Evolutionary conservation across 1,284 basidiomycete species (phyloP).

Genomic region (Tremellales sp.): DNA sequence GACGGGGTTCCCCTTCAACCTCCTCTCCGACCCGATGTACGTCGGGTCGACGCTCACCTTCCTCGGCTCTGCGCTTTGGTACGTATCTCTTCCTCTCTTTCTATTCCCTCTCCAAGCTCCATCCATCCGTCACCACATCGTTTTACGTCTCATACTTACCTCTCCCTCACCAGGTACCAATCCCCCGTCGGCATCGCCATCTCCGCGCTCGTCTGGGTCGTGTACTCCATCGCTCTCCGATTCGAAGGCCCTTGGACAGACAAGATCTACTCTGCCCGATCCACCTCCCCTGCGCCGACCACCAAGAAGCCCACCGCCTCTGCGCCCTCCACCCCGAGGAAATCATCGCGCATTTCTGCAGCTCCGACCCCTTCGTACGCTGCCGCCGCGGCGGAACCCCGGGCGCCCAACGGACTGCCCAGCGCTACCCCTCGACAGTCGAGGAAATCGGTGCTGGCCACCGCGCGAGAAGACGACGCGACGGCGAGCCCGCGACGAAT

Average conservation of each 20-base stretch:
- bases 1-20: conserved; percentile 89
- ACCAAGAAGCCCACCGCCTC: conserved; percentile 2
- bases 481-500: conserved; percentile 32
- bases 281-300: conserved; percentile 16
- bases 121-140: not conserved
- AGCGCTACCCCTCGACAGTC: conserved; percentile 10
- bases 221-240: conserved; percentile 74
- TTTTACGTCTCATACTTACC: not conserved
- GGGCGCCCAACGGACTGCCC: conserved; percentile 12
- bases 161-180: conserved; percentile 60
- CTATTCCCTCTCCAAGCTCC: not conserved
- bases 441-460: conserved; percentile 4
- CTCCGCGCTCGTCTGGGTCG: conserved; percentile 70
- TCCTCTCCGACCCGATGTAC: conserved; percentile 93
- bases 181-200: conserved; percentile 73
- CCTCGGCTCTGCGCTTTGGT: conserved; percentile 77
- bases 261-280: conserved; percentile 46
- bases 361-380: conserved; percentile 15
- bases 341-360: conserved; percentile 21
- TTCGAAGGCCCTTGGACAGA: conserved; percentile 66
- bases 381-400: conserved; percentile 16
- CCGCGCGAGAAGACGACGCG: conserved; percentile 4
- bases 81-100: conserved; percentile 33
- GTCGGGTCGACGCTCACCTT: conserved; percentile 86
- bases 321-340: conserved; percentile 15